Evolutionary conservation across 192 early-diverging fungal genomes (phyloP).

Genomic region (Backusella mclennaniae): DNA sequence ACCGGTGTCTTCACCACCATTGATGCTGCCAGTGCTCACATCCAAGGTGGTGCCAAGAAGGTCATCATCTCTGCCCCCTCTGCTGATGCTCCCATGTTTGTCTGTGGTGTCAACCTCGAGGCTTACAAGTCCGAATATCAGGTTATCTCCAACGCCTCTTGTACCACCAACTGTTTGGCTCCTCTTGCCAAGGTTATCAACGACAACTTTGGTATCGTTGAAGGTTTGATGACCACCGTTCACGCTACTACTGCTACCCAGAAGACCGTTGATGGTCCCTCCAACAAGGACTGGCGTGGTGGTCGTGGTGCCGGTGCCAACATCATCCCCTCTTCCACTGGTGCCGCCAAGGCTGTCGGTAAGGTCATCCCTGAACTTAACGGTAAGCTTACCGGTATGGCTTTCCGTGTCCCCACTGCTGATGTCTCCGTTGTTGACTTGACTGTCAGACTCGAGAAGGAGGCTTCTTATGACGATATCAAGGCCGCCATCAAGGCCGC

Average conservation of each 20-base stretch:
- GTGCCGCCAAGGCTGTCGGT: constrained; percentile 98
- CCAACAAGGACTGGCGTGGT: constrained; percentile 95
- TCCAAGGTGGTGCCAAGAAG: constrained; percentile 95
- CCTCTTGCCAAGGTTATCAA: constrained; percentile 96
- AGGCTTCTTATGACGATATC: constrained; percentile 89
- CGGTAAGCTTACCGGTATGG: constrained; percentile 98
- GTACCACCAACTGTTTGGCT: constrained; percentile 99
- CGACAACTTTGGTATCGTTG: constrained; percentile 92
- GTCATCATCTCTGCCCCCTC: constrained; percentile 98
- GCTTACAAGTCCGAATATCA: constrained; percentile 84
- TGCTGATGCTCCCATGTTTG: constrained; percentile 96
- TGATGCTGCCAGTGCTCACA: constrained; percentile 82
- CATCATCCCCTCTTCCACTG: constrained; percentile 97
- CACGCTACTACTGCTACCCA: constrained; percentile 98
- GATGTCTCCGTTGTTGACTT: constrained; percentile 98
- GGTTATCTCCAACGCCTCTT: constrained; percentile 97
- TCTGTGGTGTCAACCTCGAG: constrained; percentile 95
- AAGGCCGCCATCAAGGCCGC: constrained; percentile 85
- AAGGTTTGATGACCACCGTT: constrained; percentile 98
- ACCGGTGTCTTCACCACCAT: constrained; percentile 97
- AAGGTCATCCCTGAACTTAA: constrained; percentile 94
- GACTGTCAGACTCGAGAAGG: constrained; percentile 89
- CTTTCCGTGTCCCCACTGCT: constrained; percentile 92
- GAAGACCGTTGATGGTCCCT: constrained; percentile 98
- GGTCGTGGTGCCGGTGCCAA: constrained; percentile 92